Conservation (phyloP, 192 early-diverging fungal species). For the Pilaira anomala region DNA sequence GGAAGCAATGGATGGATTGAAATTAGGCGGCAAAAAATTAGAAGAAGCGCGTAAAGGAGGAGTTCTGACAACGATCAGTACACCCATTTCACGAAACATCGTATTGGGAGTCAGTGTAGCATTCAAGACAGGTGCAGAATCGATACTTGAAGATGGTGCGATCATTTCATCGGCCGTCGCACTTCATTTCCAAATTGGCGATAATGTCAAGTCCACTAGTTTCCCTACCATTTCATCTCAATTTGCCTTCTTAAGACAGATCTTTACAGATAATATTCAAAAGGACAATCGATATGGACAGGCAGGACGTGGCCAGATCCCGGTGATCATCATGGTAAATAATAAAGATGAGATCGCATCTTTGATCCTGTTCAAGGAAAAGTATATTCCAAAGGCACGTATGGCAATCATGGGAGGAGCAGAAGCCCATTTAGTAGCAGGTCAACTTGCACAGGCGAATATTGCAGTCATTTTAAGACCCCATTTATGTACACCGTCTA, state of each 20-base stretch:
- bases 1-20: constrained; percentile 63
- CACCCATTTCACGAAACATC: constrained; percentile 48
- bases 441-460: constrained; percentile 46
- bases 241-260: constrained; percentile 43
- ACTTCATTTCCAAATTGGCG: constrained; percentile 60
- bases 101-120: constrained; percentile 62
- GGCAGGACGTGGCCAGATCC: constrained; percentile 49
- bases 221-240: constrained; percentile 55
- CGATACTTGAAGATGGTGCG: constrained; percentile 38
- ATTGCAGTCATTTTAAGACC: constrained; percentile 67
- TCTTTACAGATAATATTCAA: constrained; percentile 35
- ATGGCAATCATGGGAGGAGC: constrained; percentile 62
- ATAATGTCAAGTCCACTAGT: constrained; percentile 32
- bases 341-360: constrained; percentile 66
- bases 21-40: constrained; percentile 54
- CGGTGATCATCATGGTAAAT: constrained; percentile 45
- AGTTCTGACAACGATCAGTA: constrained; percentile 57
- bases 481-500: constrained; percentile 57
- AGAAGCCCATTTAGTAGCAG: constrained; percentile 65
- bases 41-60: constrained; percentile 59
- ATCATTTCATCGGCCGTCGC: constrained; percentile 52
- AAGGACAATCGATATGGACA: constrained; percentile 34
- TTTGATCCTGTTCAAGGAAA: constrained; percentile 57
- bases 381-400: constrained; percentile 39
- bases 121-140: constrained; percentile 61